Evolutionary conservation across 2,329 filamentous ascomycete genomes (phyloP).

Genomic region (Ophiognomonia clavigignenti-juglandacearum): DNA sequence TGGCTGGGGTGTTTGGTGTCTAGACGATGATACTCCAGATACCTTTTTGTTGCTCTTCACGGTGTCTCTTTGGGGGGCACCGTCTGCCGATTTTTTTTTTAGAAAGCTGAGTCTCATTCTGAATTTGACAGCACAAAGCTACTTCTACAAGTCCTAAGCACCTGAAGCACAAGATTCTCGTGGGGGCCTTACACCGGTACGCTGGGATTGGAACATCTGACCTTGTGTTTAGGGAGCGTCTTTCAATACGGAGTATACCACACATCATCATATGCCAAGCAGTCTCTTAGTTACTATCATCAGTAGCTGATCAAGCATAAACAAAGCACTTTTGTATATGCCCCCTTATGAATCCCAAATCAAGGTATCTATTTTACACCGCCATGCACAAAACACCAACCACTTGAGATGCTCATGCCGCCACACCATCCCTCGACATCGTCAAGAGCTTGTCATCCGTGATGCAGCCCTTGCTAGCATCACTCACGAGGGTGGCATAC

Average conservation of each 20-base stretch:
- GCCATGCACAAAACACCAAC: background rate
- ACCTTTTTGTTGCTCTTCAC: background rate
- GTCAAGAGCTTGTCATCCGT: constrained; percentile 38
- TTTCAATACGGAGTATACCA: no score
- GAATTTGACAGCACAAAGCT: no score
- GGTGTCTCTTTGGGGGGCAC: background rate
- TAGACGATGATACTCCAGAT: constrained; percentile 2
- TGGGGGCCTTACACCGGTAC: no score
- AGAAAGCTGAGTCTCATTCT: background rate
- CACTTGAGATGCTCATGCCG: background rate
- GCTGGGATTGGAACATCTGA: no score
- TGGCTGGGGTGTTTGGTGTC: constrained; percentile 12
- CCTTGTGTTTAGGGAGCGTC: no score
- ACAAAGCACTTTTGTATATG: constrained; percentile 8
- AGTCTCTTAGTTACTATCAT: no score
- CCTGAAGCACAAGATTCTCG: no score
- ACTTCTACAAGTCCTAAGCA: no score
- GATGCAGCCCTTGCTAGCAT: constrained; percentile 56
- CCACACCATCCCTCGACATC: constrained; percentile 4
- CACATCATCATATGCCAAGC: no score
- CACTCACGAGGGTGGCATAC: constrained; percentile 57
- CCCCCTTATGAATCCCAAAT: constrained; percentile 13
- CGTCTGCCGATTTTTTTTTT: background rate
- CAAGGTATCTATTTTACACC: constrained; percentile 14
- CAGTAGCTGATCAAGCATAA: no score